Percentiles rank a stretch among this genome's conserved stretches.
Conservation (phyloP, 305 asterid genomes). For the Ilex paraguariensis region DNA sequence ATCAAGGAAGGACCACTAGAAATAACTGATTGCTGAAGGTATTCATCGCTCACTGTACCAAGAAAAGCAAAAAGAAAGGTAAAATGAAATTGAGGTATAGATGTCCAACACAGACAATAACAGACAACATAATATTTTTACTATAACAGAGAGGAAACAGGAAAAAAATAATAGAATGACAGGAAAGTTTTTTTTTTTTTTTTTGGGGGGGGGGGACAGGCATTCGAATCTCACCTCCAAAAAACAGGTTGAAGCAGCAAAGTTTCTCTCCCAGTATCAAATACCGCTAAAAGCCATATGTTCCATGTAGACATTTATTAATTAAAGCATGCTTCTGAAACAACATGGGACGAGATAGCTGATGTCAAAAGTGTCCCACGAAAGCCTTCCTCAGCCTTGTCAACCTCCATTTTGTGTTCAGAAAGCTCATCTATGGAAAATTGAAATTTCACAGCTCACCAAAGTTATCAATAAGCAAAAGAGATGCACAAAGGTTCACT, state of each 20-base stretch:
- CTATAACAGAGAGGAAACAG: no score
- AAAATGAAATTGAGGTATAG: no score
- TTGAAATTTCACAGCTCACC: conserved; percentile 14
- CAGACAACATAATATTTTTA: no score
- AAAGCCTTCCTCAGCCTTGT: conserved; percentile 73
- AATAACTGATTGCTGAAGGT: no score
- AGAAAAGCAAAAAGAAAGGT: no score
- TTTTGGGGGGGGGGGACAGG: not conserved
- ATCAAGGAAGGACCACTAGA: no score
- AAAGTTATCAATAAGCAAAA: conserved; percentile 6
- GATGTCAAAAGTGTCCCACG: conserved; percentile 96
- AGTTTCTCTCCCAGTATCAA: conserved; percentile 16
- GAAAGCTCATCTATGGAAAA: conserved; percentile 75
- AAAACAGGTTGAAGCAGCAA: conserved; percentile 13
- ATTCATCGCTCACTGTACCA: no score
- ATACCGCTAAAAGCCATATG: conserved; percentile 16
- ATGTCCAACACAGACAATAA: no score
- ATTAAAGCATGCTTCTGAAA: conserved; percentile 63
- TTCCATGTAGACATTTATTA: conserved; percentile 20
- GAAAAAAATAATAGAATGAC: no score
- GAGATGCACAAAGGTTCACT: not conserved
- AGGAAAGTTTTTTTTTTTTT: no score
- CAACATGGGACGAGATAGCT: conserved; percentile 49
- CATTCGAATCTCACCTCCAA: conserved; percentile 28
- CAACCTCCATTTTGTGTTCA: conserved; percentile 52